These are phyloP conservation scores for Trypanosoma melophagium DNA, from an alignment of 208 protist species.

Conservation along the genomic window DNA sequence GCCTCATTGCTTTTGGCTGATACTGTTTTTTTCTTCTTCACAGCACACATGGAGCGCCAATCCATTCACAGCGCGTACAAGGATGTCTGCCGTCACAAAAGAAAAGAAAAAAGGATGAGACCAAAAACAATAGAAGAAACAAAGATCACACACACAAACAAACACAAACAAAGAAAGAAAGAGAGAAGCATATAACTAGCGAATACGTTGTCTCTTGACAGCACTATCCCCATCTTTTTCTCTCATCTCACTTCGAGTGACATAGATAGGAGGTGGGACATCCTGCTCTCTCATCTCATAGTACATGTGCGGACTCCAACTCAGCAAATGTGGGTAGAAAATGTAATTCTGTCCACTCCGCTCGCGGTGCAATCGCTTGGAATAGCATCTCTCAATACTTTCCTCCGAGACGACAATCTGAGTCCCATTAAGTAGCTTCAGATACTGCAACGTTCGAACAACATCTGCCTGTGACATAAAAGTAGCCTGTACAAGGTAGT, in stretches of 20 bases:
- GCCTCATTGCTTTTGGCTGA: too few relatives aligned
- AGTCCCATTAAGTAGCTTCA: conserved; percentile 54
- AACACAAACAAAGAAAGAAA: background rate
- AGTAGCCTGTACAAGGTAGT: conserved; percentile 83
- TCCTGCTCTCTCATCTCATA: conserved; percentile 35
- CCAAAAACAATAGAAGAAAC: background rate
- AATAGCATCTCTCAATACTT: conserved; percentile 68
- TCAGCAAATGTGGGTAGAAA: conserved; percentile 86
- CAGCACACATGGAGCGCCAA: too few relatives aligned
- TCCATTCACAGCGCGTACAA: too few relatives aligned
- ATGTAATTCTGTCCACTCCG: conserved; percentile 69
- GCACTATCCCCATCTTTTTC: background rate
- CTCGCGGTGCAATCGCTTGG: conserved; percentile 72
- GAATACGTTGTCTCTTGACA: conserved; percentile 6
- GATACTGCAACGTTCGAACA: conserved; percentile 65
- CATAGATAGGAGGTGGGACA: conserved; percentile 16
- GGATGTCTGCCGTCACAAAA: too few relatives aligned
- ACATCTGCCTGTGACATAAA: conserved; percentile 79
- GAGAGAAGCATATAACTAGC: background rate
- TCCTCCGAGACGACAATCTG: conserved; percentile 83
- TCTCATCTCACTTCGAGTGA: background rate
- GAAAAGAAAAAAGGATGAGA: background rate
- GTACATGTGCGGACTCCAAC: conserved; percentile 82
- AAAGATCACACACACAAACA: background rate
- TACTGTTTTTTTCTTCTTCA: too few relatives aligned